These are phyloP conservation scores for Avena insularis DNA, from an alignment of 176 grass and related monocot genomes.

Conservation along the genomic window DNA sequence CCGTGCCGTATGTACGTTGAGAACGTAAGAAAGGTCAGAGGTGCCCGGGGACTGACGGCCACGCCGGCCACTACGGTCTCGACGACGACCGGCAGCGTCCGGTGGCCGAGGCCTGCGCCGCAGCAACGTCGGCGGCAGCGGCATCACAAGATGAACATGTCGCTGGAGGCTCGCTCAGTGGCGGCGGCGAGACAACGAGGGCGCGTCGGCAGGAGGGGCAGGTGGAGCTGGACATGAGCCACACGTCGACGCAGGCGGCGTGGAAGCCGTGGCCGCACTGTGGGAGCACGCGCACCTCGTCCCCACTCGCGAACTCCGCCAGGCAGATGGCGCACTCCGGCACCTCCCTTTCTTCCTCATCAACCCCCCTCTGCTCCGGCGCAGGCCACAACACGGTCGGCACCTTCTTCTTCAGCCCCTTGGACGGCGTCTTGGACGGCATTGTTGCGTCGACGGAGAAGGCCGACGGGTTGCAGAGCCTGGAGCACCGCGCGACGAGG, in stretches of 20 bases:
- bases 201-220: slow-evolving; percentile 65
- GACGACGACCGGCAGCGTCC: background rate
- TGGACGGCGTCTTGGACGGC: background rate
- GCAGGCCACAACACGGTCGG: slow-evolving; percentile 49
- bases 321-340: slow-evolving; percentile 92
- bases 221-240: slow-evolving; percentile 76
- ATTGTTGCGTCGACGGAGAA: slow-evolving; percentile 39
- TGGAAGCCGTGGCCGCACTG: slow-evolving; percentile 85
- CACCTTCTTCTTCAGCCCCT: slow-evolving; percentile 66
- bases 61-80: background rate
- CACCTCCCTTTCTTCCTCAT: background rate
- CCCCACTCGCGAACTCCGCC: slow-evolving; percentile 65
- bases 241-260: slow-evolving; percentile 76
- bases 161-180: background rate
- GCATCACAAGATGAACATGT: too few species aligned
- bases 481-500: slow-evolving; percentile 60
- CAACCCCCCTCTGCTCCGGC: background rate
- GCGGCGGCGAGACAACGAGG: background rate
- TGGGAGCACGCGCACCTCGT: slow-evolving; percentile 78
- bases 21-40: background rate
- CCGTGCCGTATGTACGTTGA: too few species aligned
- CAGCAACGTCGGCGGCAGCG: too few species aligned
- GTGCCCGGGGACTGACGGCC: background rate
- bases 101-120: background rate
- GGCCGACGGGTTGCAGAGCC: slow-evolving; percentile 50